phyloP scores from a whole-genome alignment of 176 grass and related monocot genomes.

The Carex scoparia region DNA sequence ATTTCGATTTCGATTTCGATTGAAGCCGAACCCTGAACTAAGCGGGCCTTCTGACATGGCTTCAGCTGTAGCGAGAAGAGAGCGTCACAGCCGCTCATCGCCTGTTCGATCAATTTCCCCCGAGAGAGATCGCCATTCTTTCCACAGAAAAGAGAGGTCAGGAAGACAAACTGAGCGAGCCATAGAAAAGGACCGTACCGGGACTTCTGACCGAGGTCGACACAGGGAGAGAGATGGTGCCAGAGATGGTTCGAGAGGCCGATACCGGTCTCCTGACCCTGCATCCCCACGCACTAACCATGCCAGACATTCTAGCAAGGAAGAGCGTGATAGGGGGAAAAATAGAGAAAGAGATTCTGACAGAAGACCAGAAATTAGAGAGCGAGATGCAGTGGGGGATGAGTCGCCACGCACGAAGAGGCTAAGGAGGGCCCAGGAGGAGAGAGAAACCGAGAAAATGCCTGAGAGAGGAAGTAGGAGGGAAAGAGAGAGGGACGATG shows the following conservation, averaged over 20 bases:
- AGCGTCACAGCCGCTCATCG: conserved; percentile 28
- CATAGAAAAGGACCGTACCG: conserved; percentile 22
- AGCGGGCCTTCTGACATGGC: conserved; percentile 36
- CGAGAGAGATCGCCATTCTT: conserved; percentile 38
- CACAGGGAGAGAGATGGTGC: not conserved
- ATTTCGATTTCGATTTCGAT: too few species aligned
- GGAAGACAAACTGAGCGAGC: conserved; percentile 30
- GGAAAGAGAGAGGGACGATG: conserved; percentile 31
- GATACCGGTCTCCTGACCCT: not conserved
- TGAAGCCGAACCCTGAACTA: not conserved
- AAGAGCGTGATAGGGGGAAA: conserved; percentile 7
- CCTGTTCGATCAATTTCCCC: conserved; percentile 46
- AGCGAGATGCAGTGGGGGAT: conserved; percentile 24
- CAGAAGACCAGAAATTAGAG: conserved; percentile 18
- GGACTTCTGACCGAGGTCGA: not conserved
- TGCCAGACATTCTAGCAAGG: not conserved
- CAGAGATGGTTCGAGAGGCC: not conserved
- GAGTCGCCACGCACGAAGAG: conserved; percentile 48
- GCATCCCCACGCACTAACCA: not conserved
- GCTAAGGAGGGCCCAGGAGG: conserved; percentile 36
- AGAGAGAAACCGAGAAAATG: conserved; percentile 28
- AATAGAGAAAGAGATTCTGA: conserved; percentile 20
- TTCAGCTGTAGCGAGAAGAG: conserved; percentile 51
- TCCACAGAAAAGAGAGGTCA: conserved; percentile 52
- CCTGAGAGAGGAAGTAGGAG: conserved; percentile 23